A percentile compares a stretch with the other conserved stretches of the same genome.
Conservation (phyloP, 2,329 filamentous ascomycete species). For the Colletotrichum trifolii region DNA sequence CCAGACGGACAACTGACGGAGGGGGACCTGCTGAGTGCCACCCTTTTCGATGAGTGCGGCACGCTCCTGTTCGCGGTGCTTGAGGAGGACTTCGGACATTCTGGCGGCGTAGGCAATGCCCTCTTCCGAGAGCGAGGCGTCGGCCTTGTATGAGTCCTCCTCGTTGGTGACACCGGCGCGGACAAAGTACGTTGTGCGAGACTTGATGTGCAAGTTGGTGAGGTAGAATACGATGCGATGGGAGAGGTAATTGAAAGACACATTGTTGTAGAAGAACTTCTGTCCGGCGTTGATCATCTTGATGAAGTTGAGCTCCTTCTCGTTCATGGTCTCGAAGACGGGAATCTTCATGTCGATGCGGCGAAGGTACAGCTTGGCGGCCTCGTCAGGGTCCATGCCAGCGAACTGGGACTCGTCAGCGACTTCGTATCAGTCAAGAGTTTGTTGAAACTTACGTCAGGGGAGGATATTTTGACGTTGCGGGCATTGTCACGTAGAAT, state of each 20-base stretch:
- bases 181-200: slow-evolving; percentile 91
- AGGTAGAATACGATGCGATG: slow-evolving; percentile 99
- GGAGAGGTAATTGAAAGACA: slow-evolving; percentile 94
- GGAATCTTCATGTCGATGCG: slow-evolving; percentile 94
- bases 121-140: slow-evolving; percentile 84
- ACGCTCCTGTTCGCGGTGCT: slow-evolving; percentile 85
- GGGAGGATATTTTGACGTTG: slow-evolving; percentile 97
- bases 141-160: slow-evolving; percentile 91
- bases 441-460: slow-evolving; percentile 73
- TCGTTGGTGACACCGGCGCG: slow-evolving; percentile 87
- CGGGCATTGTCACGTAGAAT: slow-evolving; percentile 97
- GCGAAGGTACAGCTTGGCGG: slow-evolving; percentile 89
- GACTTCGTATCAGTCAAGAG: slow-evolving; percentile 3
- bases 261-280: slow-evolving; percentile 94
- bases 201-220: slow-evolving; percentile 97
- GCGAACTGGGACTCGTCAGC: slow-evolving; percentile 70
- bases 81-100: slow-evolving; percentile 85
- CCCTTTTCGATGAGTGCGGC: slow-evolving; percentile 75
- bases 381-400: slow-evolving; percentile 91
- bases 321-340: slow-evolving; percentile 96
- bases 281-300: slow-evolving; percentile 99
- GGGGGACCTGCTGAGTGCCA: slow-evolving; percentile 69
- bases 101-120: slow-evolving; percentile 84
- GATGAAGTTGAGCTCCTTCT: slow-evolving; percentile 94
- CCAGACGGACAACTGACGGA: slow-evolving; percentile 91